Conservation (phyloP, 2,329 filamentous ascomycete species). For the Thielaviopsis punctulata region DNA sequence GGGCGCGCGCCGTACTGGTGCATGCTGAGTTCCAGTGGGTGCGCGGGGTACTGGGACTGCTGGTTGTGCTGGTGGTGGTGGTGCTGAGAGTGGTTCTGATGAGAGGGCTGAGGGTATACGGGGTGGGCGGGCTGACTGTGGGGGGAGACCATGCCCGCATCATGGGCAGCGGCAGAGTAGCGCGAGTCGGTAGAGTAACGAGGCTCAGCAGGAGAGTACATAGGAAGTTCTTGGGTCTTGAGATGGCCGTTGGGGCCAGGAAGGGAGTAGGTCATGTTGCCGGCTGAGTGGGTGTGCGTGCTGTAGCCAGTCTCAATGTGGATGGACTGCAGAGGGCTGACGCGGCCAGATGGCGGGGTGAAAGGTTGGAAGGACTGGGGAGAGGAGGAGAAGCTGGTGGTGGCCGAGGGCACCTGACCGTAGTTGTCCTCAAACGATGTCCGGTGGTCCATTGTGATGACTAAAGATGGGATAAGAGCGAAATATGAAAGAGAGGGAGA, state of each 20-base stretch:
- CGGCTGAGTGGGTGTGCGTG: background rate
- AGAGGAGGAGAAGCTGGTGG: slow-evolving; percentile 24
- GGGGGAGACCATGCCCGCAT: background rate
- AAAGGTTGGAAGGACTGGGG: slow-evolving; percentile 25
- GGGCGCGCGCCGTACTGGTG: slow-evolving; percentile 2
- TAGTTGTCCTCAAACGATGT: slow-evolving; percentile 26
- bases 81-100: background rate
- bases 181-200: slow-evolving; percentile 3
- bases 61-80: background rate
- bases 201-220: slow-evolving; percentile 3
- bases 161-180: background rate
- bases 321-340: slow-evolving; percentile 6
- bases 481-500: slow-evolving; percentile 9
- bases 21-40: slow-evolving; percentile 7
- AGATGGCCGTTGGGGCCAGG: background rate
- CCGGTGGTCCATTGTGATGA: slow-evolving; percentile 21
- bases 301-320: slow-evolving; percentile 6
- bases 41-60: slow-evolving; percentile 5
- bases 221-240: slow-evolving; percentile 4
- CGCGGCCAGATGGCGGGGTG: slow-evolving; percentile 26
- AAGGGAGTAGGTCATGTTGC: slow-evolving; percentile 8
- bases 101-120: background rate
- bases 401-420: slow-evolving; percentile 17
- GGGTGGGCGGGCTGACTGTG: slow-evolving; percentile 3
- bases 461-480: slow-evolving; percentile 16